Evolutionary conservation across 345 rosid species (phyloP).

Genomic region (Murraya koenigii): DNA sequence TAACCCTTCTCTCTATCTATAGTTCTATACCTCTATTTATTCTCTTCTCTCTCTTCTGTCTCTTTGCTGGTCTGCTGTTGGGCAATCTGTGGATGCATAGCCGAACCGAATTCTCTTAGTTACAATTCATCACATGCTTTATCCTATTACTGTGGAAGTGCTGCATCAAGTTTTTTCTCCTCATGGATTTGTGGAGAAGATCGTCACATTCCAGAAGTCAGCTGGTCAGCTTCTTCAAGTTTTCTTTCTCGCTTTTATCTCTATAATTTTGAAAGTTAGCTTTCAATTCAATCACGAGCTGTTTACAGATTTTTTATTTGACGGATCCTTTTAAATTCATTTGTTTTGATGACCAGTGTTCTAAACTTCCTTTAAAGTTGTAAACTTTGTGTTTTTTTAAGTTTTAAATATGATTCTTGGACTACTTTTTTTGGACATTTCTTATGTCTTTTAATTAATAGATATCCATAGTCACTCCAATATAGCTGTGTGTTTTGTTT

Average conservation of each 20-base stretch:
- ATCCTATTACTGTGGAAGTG: slow-evolving; percentile 94
- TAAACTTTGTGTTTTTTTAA: slow-evolving; percentile 8
- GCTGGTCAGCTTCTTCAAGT: slow-evolving; percentile 85
- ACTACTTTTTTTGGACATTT: slow-evolving; percentile 8
- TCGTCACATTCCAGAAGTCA: slow-evolving; percentile 96
- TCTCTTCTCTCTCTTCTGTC: slow-evolving; percentile 60
- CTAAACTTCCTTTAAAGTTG: slow-evolving; percentile 5
- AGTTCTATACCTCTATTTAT: slow-evolving; percentile 46
- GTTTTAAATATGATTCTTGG: background rate
- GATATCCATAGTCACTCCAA: slow-evolving; percentile 9
- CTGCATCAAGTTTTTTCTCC: slow-evolving; percentile 96
- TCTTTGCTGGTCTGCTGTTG: slow-evolving; percentile 55
- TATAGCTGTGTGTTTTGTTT: slow-evolving; percentile 5
- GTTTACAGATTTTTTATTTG: slow-evolving; percentile 7
- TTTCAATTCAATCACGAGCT: slow-evolving; percentile 6
- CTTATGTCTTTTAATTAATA: background rate
- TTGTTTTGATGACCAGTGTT: slow-evolving; percentile 11
- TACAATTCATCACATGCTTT: slow-evolving; percentile 92
- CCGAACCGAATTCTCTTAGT: slow-evolving; percentile 94
- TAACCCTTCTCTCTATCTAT: slow-evolving; percentile 48
- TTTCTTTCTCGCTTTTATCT: slow-evolving; percentile 24
- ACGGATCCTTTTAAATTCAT: background rate
- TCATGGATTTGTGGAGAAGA: slow-evolving; percentile 92
- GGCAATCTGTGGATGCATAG: slow-evolving; percentile 66
- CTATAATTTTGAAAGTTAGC: slow-evolving; percentile 33